Evolutionary conservation across 2,329 filamentous ascomycete species (phyloP).

Genomic region (Westerdykella sp.): DNA sequence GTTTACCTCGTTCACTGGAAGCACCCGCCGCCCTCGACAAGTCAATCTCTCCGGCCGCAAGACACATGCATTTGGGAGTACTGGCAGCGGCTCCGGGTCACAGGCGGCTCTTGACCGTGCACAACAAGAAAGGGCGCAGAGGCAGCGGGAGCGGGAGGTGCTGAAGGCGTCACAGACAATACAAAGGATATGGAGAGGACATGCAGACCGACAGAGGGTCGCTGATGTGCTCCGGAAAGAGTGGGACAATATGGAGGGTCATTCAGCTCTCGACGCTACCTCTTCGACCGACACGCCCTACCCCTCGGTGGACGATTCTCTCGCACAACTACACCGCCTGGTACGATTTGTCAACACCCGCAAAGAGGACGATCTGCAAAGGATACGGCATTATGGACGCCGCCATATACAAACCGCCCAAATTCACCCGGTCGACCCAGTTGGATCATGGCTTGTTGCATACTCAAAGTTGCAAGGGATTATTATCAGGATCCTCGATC

Average conservation of each 20-base stretch:
- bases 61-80: slow-evolving; percentile 66
- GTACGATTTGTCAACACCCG: slow-evolving; percentile 40
- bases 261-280: slow-evolving; percentile 17
- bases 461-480: slow-evolving; percentile 40
- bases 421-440: slow-evolving; percentile 15
- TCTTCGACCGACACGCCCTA: slow-evolving; percentile 23
- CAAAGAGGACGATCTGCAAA: slow-evolving; percentile 34
- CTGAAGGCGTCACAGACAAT: slow-evolving; percentile 67
- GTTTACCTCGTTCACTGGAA: slow-evolving; percentile 90
- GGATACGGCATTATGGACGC: slow-evolving; percentile 37
- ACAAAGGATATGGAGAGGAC: slow-evolving; percentile 77
- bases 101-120: slow-evolving; percentile 77
- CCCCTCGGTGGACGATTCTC: slow-evolving; percentile 33
- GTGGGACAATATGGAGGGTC: slow-evolving; percentile 27
- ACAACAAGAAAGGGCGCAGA: slow-evolving; percentile 73
- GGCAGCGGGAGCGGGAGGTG: slow-evolving; percentile 74
- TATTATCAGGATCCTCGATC: slow-evolving; percentile 31
- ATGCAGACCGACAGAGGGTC: slow-evolving; percentile 55
- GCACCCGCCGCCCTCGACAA: slow-evolving; percentile 75
- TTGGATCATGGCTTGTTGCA: slow-evolving; percentile 36
- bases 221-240: slow-evolving; percentile 46
- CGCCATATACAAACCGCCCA: slow-evolving; percentile 32
- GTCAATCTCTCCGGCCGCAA: slow-evolving; percentile 88
- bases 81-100: slow-evolving; percentile 55
- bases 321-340: slow-evolving; percentile 39